Conservation (phyloP, 2,329 filamentous ascomycete genomes). For the Venturia pyrina region DNA sequence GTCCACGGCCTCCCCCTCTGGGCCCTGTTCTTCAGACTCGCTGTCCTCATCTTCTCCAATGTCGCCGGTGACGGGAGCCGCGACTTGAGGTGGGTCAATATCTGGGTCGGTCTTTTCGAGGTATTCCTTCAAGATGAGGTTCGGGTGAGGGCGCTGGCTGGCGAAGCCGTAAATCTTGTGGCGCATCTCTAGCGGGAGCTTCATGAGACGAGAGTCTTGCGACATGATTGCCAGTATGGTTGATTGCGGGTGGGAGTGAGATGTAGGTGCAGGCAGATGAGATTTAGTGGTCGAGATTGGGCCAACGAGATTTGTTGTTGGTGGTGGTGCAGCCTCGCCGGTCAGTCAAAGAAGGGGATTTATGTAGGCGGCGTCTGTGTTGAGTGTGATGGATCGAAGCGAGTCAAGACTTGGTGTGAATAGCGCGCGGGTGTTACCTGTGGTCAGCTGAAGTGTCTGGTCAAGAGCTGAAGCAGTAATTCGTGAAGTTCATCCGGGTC, state of each 20-base stretch:
- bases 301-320: neutral
- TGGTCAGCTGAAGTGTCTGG: neutral
- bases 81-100: neutral
- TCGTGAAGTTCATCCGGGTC: neutral
- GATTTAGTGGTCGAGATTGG: neutral
- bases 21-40: neutral
- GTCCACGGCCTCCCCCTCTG: neutral
- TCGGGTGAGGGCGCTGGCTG: neutral
- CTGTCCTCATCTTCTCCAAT: neutral
- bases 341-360: neutral
- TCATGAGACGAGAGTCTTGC: neutral
- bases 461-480: neutral
- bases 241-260: neutral
- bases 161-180: slow-evolving; percentile 5
- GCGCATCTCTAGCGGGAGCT: slow-evolving; percentile 9
- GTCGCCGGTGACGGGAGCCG: neutral
- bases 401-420: neutral
- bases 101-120: slow-evolving; percentile 8
- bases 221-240: neutral
- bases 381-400: neutral
- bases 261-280: neutral
- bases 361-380: neutral
- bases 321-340: neutral
- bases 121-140: slow-evolving; percentile 10
- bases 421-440: neutral